Base-by-base conservation (phyloP, 2,329 filamentous ascomycete species). In the Penicillium sp. region DNA sequence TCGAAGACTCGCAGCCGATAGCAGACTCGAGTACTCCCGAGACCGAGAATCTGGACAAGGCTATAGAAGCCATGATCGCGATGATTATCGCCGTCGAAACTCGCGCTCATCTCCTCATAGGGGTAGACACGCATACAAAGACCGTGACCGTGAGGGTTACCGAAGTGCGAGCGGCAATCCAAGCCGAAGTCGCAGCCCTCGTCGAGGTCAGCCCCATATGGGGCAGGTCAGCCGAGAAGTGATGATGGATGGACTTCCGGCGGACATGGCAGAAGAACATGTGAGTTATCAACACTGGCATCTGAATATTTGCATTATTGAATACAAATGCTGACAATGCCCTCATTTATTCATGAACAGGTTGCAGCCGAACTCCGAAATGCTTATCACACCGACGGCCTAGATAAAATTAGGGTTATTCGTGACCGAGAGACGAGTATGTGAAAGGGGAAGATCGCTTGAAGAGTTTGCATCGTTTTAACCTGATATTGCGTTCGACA, bases 341-440 rank as follows among this genome's bases (percentile, higher is more conserved):
- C 25, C 4, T 47, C 17, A 23, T 19, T 27, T 9, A 17, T 15
- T 19, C 15, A 35, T 9, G 13, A 76, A 80, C 75, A 86, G 83
- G 83, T 86, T 69, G 77, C 78, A 65, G 76, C 76, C 73, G 82
- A 85, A 76, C 75, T 86, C 65, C 75, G 75, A 64, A 77, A 81
- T 64, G 77, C 76, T 62, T 80, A 84, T 62, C 73, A 78, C 65
- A 73, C 83, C 61, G 75, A 80, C 56, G 77, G 76, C n/a, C 71
- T 86, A 59, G 82, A 85, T 66, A 82, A 84, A 64, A 75, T 85
- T 48, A 78, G 82, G 19, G 75, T 86, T 51, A 86, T 86, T 64
- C 81, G 82, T 58, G 83, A 86, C 64, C 79, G 82, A 56, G 80
- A 82, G 59, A 85, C 82, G 21, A 84, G 83, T 85, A 73, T 62